phyloP scores from a whole-genome alignment of 2,329 filamentous ascomycete genomes.

The Mollisiaceae sp. region DNA sequence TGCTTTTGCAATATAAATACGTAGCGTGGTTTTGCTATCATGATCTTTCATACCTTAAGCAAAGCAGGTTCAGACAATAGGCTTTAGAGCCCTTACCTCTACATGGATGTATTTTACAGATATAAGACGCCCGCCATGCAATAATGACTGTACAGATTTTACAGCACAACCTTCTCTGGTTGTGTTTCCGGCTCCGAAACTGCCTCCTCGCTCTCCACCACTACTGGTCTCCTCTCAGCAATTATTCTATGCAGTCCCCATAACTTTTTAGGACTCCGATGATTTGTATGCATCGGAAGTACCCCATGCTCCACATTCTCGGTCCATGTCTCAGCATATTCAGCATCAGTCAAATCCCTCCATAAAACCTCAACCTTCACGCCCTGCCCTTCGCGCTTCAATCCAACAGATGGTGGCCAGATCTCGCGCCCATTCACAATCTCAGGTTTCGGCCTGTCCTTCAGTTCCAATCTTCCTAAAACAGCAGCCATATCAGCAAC shows the following conservation, averaged over 20 bases:
- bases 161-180: slow-evolving; percentile 9
- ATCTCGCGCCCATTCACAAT: slow-evolving; percentile 17
- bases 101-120: slow-evolving; percentile 12
- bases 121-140: slow-evolving; percentile 3
- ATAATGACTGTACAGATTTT: slow-evolving; percentile 11
- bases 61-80: neutral
- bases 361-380: slow-evolving; percentile 41
- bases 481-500: slow-evolving; percentile 66
- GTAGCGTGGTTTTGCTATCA: neutral
- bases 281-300: slow-evolving; percentile 17
- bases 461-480: slow-evolving; percentile 20
- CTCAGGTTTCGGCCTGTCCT: slow-evolving; percentile 24
- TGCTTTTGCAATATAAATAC: neutral
- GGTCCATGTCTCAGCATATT: slow-evolving; percentile 46
- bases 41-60: neutral
- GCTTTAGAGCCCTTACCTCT: neutral
- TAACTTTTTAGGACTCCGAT: neutral
- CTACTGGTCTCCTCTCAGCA: neutral
- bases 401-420: slow-evolving; percentile 20
- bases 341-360: slow-evolving; percentile 44
- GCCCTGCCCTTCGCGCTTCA: slow-evolving; percentile 29
- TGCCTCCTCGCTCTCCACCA: neutral
- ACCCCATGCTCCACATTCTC: slow-evolving; percentile 43
- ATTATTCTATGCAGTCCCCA: neutral
- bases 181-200: neutral